Evolutionary conservation across 2,329 filamentous ascomycete genomes (phyloP).

Genomic region (Daldinia sp.): DNA sequence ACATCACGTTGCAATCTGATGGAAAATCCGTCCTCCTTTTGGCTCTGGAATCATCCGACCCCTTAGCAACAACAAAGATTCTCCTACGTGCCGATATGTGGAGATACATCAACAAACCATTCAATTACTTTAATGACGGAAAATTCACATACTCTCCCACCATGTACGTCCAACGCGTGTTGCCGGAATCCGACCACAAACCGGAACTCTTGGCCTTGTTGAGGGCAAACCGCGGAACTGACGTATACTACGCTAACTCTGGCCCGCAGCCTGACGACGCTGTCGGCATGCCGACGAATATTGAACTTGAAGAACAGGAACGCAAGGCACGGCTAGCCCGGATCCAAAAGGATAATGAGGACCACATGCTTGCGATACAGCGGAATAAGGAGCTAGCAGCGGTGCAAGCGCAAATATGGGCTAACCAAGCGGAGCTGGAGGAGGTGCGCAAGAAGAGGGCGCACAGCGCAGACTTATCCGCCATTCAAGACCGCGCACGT

Average conservation of each 20-base stretch:
- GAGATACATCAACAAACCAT: slow-evolving; percentile 69
- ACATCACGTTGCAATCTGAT: slow-evolving; percentile 62
- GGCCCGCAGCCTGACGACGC: slow-evolving; percentile 63
- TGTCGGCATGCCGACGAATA: slow-evolving; percentile 59
- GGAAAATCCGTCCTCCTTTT: slow-evolving; percentile 68
- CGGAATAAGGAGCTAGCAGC: slow-evolving; percentile 61
- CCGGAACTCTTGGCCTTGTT: slow-evolving; percentile 58
- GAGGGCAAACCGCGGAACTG: slow-evolving; percentile 59
- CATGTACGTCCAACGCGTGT: slow-evolving; percentile 64
- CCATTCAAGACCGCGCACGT: slow-evolving; percentile 55
- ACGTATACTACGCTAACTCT: slow-evolving; percentile 63
- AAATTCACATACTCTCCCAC: slow-evolving; percentile 69
- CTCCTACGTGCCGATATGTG: slow-evolving; percentile 71
- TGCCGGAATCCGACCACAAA: slow-evolving; percentile 51
- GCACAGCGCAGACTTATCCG: slow-evolving; percentile 55
- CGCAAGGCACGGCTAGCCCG: slow-evolving; percentile 58
- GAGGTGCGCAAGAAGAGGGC: slow-evolving; percentile 58
- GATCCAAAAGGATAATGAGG: slow-evolving; percentile 56
- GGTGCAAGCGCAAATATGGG: slow-evolving; percentile 60
- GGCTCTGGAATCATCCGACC: slow-evolving; percentile 65
- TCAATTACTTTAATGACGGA: slow-evolving; percentile 62
- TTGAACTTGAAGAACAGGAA: slow-evolving; percentile 59
- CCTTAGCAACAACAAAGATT: slow-evolving; percentile 62
- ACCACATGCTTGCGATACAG: slow-evolving; percentile 57
- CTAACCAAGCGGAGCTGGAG: slow-evolving; percentile 60